A percentile compares a stretch with the other conserved stretches of the same genome.
Conservation (phyloP, 108 stramenopile genomes). For the Thalassiosira profunda region DNA sequence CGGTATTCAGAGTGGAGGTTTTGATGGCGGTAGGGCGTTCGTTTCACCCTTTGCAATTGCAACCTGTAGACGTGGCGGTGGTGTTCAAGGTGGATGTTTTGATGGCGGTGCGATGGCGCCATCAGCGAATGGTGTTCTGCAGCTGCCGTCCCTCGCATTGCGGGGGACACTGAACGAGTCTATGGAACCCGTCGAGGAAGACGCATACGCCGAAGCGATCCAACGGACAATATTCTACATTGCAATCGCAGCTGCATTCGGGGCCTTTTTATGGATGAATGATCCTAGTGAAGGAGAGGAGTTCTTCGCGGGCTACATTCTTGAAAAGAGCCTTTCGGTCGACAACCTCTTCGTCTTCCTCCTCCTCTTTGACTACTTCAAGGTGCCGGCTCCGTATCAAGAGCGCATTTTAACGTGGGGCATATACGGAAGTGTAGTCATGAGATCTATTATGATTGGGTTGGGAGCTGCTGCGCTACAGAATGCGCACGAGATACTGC, state of each 20-base stretch:
- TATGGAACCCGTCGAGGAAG: constrained; percentile 35
- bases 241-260: constrained; percentile 68
- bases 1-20: no score
- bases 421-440: constrained; percentile 87
- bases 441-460: constrained; percentile 96
- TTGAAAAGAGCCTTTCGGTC: constrained; percentile 88
- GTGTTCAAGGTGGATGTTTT: no score
- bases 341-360: constrained; percentile 95
- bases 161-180: no score
- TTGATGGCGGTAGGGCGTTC: no score
- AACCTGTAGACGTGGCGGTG: no score
- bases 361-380: constrained; percentile 91
- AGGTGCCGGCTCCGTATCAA: constrained; percentile 72
- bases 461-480: constrained; percentile 90
- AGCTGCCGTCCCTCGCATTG: no score
- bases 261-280: constrained; percentile 39
- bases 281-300: constrained; percentile 75
- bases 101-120: no score
- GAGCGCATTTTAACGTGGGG: constrained; percentile 89
- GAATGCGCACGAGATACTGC: constrained; percentile 81
- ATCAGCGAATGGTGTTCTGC: no score
- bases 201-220: constrained; percentile 69
- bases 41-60: no score
- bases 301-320: constrained; percentile 90
- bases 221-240: constrained; percentile 76